These are phyloP conservation scores for Talaromyces sp. DNA, from an alignment of 2,329 filamentous ascomycete species.

Conservation along the genomic window DNA sequence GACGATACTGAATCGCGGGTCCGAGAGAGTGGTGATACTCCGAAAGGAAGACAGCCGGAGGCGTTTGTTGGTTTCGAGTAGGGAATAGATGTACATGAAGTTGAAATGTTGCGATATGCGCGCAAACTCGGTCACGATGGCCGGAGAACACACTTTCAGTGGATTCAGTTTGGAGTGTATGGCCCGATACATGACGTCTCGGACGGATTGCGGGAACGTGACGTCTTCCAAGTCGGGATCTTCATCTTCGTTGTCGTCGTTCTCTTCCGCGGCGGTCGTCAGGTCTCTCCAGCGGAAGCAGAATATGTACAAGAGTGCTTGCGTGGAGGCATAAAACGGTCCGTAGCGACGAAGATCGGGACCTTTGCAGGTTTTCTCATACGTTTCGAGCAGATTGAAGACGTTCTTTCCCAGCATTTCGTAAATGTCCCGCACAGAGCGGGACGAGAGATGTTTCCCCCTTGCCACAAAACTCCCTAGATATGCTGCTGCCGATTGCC, in stretches of 20 bases:
- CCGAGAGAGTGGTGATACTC: slow-evolving; percentile 35
- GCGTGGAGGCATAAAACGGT: slow-evolving; percentile 82
- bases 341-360: slow-evolving; percentile 81
- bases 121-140: slow-evolving; percentile 88
- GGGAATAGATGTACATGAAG: slow-evolving; percentile 83
- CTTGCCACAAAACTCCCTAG: slow-evolving; percentile 91
- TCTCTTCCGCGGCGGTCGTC: slow-evolving; percentile 55
- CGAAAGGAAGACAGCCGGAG: slow-evolving; percentile 70
- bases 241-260: slow-evolving; percentile 47
- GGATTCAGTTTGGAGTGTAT: slow-evolving; percentile 90
- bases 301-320: slow-evolving; percentile 89
- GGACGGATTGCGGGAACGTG: slow-evolving; percentile 70
- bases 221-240: slow-evolving; percentile 63
- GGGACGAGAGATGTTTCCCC: slow-evolving; percentile 72
- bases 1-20: slow-evolving; percentile 40
- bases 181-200: slow-evolving; percentile 68
- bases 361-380: slow-evolving; percentile 71
- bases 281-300: slow-evolving; percentile 98
- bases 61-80: slow-evolving; percentile 89
- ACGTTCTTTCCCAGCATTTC: slow-evolving; percentile 73
- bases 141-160: slow-evolving; percentile 86
- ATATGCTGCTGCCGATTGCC: slow-evolving; percentile 85
- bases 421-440: slow-evolving; percentile 78
- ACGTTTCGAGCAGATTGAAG: slow-evolving; percentile 66
- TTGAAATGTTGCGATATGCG: slow-evolving; percentile 79